Evolutionary conservation across 768 basidiomycete genomes (phyloP).

Genomic region (Hericium coralloides): DNA sequence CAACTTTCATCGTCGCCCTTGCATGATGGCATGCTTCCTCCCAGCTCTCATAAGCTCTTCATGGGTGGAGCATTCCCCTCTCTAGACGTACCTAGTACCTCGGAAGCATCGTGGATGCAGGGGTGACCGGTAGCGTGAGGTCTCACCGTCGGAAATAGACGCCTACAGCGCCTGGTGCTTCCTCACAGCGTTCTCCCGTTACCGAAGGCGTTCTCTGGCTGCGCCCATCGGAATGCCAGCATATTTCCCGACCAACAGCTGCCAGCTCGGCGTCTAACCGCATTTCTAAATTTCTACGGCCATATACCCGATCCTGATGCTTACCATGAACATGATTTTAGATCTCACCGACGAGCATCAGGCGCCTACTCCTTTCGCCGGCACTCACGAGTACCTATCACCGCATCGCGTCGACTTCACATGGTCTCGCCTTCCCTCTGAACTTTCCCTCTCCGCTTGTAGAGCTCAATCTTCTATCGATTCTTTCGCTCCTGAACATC

Average conservation of each 20-base stretch:
- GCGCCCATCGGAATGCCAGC: background rate
- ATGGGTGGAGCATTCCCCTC: background rate
- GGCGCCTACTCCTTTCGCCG: conserved; percentile 53
- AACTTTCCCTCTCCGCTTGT: conserved; percentile 63
- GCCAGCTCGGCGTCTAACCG: background rate
- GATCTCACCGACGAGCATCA: conserved; percentile 51
- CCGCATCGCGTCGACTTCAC: conserved; percentile 43
- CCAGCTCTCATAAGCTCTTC: background rate
- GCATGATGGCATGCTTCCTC: background rate
- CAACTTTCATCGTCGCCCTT: background rate
- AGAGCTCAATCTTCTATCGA: conserved; percentile 76
- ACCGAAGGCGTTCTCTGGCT: background rate
- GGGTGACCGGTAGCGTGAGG: too few relatives aligned
- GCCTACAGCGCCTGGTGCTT: background rate
- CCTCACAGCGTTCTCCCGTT: background rate
- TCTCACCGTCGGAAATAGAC: background rate
- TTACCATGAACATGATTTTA: conserved; percentile 19
- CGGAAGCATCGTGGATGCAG: too few relatives aligned
- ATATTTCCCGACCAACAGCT: background rate
- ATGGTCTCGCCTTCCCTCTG: conserved; percentile 72
- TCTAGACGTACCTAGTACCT: background rate
- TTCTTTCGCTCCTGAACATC: conserved; percentile 77
- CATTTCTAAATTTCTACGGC: background rate
- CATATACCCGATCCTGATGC: background rate
- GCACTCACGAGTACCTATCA: conserved; percentile 55